Base-by-base conservation (phyloP, 345 rosid species). In the Aquilaria sinensis region DNA sequence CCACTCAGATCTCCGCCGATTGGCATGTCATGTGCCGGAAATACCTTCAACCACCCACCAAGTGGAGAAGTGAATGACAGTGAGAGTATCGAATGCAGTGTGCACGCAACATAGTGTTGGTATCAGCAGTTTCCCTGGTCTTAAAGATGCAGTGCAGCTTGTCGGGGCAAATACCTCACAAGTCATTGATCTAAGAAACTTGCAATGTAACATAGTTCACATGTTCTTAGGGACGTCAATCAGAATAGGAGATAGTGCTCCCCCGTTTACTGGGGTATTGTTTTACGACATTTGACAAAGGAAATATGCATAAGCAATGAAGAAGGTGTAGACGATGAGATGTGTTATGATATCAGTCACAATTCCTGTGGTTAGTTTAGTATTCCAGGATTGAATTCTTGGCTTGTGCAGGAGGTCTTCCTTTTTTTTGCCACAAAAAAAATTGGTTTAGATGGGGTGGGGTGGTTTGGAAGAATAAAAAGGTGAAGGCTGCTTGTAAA, bases 51-150 rank as follows among this genome's bases (percentile, higher is more conserved):
- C 55, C 60, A 67, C 70, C 67, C 77, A 1, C 29, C 12, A 64
- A 64, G 56, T 6, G 31, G 65, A 8, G 73, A 79, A 49, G 64
- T 67, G 43, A 66, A 47, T 6, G 71, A 76, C 60, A 74, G 65
- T 49, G 78, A 61, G 16, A 67, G 61, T 65, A 65, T 73, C 45
- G 80, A 74, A 47, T 77, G 81, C 41, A 61, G 74, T 10, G 62
- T 74, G 34, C 66, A 60, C 45, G 66, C 72, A 45, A 48, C 63
- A 7, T 72, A 74, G 70, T 47, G 12, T 12, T 13, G 11, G 60
- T 51, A 47, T 63, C 60, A 14, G 51, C 29, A 48, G 29, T 45
- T 13, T 51, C 66, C 29, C 12, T 41, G 12, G 14, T 15, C 51
- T 61, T 34, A 37, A 6, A 41, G 58, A 37, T 1, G 16, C 61